Evolutionary conservation across 2,329 filamentous ascomycete genomes (phyloP), one percentile per base, ranked within the genome.

Genomic region (Gremmenia infestans): DNA sequence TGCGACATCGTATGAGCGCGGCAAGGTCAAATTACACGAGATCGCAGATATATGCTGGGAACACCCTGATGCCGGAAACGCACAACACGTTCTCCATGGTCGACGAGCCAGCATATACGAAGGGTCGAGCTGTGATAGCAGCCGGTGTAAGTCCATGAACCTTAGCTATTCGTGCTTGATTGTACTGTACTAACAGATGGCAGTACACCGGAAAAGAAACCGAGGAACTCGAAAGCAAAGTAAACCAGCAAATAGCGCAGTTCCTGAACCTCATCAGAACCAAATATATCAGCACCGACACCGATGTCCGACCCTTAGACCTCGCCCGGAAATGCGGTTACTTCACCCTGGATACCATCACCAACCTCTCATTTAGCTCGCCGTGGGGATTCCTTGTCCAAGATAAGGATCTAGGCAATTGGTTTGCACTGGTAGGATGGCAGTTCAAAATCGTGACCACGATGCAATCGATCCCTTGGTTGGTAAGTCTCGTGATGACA

Each of bases 281-380:
- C 17, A 79, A 77, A 60, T 83, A 83, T 51, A 61, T 76, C 9
- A 74, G 74, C 4, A 74, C 64, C 1, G 65, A 70, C 3, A 56
- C 58, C 1, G 57, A 70, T 1, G 70, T 70, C 23, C 64, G 66
- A 1, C 71, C 71, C 0, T 68, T 82, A 54, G 79, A 84, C 60
- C 65, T 84, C 45, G 76, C 76, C 17, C 68, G 72, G 36, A 79
- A 79, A 60, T 74, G 76, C 2, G 74, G 78, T 23, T 81, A 74
- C 70, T 80, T 82, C 53, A 76, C 80, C 1, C 69, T 83, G 1
- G 81, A 83, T 54, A 77, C 78, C 3, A 79, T 83, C 46, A 77
- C 76, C 14, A 74, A 81, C 36, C 68, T 82, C 22, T 77, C 78
- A 0, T 76, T 81, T 15, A 79, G 79, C 11, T 4, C 76, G 52